These are phyloP conservation scores for Trichocladium uniseriatum DNA, from an alignment of 495 filamentous ascomycete genomes.

Conservation along the genomic window DNA sequence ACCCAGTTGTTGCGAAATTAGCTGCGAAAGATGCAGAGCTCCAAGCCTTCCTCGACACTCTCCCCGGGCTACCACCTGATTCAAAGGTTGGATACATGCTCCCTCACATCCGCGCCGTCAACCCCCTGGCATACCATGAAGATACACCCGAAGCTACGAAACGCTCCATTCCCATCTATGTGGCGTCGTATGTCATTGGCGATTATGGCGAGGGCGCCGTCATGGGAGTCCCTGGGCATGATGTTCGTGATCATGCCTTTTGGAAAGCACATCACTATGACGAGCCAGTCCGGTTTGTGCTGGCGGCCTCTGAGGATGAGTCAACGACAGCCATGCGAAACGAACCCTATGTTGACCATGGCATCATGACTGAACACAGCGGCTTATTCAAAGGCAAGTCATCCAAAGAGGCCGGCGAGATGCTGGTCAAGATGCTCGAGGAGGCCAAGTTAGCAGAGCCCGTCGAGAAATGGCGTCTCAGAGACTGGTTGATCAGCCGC, in stretches of 20 bases:
- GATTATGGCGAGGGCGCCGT: conserved; percentile 85
- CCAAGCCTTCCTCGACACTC: conserved; percentile 54
- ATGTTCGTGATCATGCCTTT: conserved; percentile 65
- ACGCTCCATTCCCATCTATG: conserved; percentile 60
- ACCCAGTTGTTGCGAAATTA: conserved; percentile 56
- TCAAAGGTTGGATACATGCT: conserved; percentile 69
- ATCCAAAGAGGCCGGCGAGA: conserved; percentile 52
- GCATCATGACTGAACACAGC: conserved; percentile 54
- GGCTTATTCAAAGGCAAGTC: conserved; percentile 50
- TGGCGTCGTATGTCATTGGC: conserved; percentile 75
- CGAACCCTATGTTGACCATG: conserved; percentile 49
- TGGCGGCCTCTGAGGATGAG: conserved; percentile 44
- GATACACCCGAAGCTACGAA: conserved; percentile 40
- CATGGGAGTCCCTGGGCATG: conserved; percentile 87
- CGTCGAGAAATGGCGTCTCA: conserved; percentile 62
- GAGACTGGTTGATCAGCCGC: conserved; percentile 82
- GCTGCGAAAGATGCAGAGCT: conserved; percentile 52
- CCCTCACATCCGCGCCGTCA: conserved; percentile 48
- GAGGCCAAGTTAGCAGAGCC: conserved; percentile 45
- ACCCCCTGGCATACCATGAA: conserved; percentile 54
- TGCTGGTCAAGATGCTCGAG: conserved; percentile 51
- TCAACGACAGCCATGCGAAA: conserved; percentile 31
- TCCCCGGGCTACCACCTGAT: conserved; percentile 52
- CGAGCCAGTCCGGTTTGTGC: conserved; percentile 42
- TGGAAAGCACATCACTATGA: conserved; percentile 63